Conservation (phyloP, 495 filamentous ascomycete genomes). For the Aspergillus baeticus region DNA sequence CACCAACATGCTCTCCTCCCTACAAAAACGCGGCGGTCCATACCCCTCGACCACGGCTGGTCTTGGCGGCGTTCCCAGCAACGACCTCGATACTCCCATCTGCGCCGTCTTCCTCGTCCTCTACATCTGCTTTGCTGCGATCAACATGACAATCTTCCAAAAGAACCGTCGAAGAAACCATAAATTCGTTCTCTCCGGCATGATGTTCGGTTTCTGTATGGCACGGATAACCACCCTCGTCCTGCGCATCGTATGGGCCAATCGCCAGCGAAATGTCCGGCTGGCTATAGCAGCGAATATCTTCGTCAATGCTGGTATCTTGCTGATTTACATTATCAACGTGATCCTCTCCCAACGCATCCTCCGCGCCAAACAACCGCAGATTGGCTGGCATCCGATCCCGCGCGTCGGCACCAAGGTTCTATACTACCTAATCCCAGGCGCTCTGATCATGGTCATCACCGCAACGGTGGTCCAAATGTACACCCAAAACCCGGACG, state of each 20-base stretch:
- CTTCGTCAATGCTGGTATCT: conserved; percentile 72
- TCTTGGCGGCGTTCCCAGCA: conserved; percentile 59
- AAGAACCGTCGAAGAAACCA: conserved; percentile 55
- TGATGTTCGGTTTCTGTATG: conserved; percentile 79
- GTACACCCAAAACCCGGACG: conserved; percentile 59
- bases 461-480: conserved; percentile 60
- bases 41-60: conserved; percentile 47
- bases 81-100: conserved; percentile 61
- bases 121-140: conserved; percentile 56
- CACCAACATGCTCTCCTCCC: conserved; percentile 7
- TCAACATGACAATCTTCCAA: conserved; percentile 66
- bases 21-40: conserved; percentile 25
- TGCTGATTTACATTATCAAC: conserved; percentile 80
- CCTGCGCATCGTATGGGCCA: conserved; percentile 58
- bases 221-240: conserved; percentile 62
- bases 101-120: conserved; percentile 62
- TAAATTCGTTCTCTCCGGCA: conserved; percentile 68
- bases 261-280: conserved; percentile 38
- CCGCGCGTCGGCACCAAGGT: conserved; percentile 50
- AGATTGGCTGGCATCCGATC: conserved; percentile 61
- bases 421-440: conserved; percentile 60
- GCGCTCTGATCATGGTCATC: conserved; percentile 69
- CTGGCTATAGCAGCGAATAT: conserved; percentile 71
- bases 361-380: conserved; percentile 68
- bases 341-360: conserved; percentile 78